Evolutionary conservation across 495 filamentous ascomycete genomes (phyloP), one percentile per base, ranked within the genome.

Genomic region (Lophiotrema nucula): DNA sequence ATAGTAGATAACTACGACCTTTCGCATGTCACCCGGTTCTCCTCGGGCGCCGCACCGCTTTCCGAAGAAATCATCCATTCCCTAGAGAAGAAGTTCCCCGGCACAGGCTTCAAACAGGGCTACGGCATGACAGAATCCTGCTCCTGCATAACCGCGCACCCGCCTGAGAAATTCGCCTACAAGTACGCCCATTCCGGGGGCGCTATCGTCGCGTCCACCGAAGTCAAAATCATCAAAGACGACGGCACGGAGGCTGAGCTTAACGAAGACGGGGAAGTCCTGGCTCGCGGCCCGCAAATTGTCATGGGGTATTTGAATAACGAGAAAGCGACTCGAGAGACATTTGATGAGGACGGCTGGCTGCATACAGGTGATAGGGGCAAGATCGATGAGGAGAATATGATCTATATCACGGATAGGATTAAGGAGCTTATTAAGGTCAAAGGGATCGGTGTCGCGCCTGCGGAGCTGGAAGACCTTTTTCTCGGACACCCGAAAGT

Each of bases 361-460:
- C 69, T 89, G 55, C 81, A 82, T 37, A 88, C 86, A 0, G 86
- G 86, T 0, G 86, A 89, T 37, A 78, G 85, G n/a, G 86, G 81
- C 13, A 68, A 73, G 21, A 75, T 86, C 19, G 77, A 82, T 54
- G 56, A 67, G 10, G 63, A 73, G 26, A 85, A 86, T 18, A 80
- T 87, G 59, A 72, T 91, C 45, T 75, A 79, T 21, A 90, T 93
- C 45, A 84, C 82, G 1, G 89, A 90, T 45, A 77, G 89, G 0
- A 84, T 92, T 52, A 89, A 89, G 74, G 86, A 88, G 71, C 78
- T 88, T 75, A 88, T 89, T 67, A 88, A 89, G 67, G 86, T 88
- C 19, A 86, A 87, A 58, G 86, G 84, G 3, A 83, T 85, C 56
- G 81, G 78, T 19, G 85, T 90, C 26, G 85, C 84, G 42, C 86